Percentiles rank a stretch among this genome's conserved stretches.
phyloP scores from a whole-genome alignment of 2,329 filamentous ascomycete genomes.

The Torrubiellomyces zombiae region DNA sequence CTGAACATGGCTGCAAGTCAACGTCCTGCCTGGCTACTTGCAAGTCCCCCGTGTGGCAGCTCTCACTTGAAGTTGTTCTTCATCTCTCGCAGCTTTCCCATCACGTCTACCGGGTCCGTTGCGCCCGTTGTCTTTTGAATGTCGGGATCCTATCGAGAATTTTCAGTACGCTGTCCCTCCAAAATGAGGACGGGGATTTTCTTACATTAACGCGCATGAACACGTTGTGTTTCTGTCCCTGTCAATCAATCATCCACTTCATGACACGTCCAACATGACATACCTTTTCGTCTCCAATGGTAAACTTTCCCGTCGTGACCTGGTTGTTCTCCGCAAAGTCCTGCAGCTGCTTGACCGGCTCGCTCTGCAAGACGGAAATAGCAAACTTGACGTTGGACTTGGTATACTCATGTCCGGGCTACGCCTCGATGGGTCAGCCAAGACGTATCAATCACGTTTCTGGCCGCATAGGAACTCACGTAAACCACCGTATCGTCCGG shows the following conservation, averaged over 20 bases:
- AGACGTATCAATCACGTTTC: too few relatives aligned
- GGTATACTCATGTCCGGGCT: slow-evolving; percentile 98
- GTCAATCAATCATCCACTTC: slow-evolving; percentile 1
- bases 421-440: too few relatives aligned
- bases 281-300: slow-evolving; percentile 94
- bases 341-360: slow-evolving; percentile 60
- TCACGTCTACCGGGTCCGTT: slow-evolving; percentile 66
- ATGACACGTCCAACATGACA: too few relatives aligned
- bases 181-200: slow-evolving; percentile 4
- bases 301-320: slow-evolving; percentile 90
- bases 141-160: slow-evolving; percentile 46
- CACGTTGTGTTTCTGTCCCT: slow-evolving; percentile 65
- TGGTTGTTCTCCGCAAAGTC: slow-evolving; percentile 62
- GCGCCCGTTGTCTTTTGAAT: slow-evolving; percentile 75
- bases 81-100: slow-evolving; percentile 73
- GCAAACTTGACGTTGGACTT: slow-evolving; percentile 88
- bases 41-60: neutral
- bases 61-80: slow-evolving; percentile 63
- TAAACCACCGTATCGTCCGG: slow-evolving; percentile 88
- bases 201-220: slow-evolving; percentile 80
- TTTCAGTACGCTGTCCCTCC: slow-evolving; percentile 1
- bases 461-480: slow-evolving; percentile 29
- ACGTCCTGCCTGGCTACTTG: slow-evolving; percentile 1
- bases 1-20: slow-evolving; percentile 7
- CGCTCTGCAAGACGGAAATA: slow-evolving; percentile 55